A percentile compares a stretch with the other conserved stretches of the same genome.
phyloP scores from a whole-genome alignment of 2,329 filamentous ascomycete species.

The Cyanodermella asteris region DNA sequence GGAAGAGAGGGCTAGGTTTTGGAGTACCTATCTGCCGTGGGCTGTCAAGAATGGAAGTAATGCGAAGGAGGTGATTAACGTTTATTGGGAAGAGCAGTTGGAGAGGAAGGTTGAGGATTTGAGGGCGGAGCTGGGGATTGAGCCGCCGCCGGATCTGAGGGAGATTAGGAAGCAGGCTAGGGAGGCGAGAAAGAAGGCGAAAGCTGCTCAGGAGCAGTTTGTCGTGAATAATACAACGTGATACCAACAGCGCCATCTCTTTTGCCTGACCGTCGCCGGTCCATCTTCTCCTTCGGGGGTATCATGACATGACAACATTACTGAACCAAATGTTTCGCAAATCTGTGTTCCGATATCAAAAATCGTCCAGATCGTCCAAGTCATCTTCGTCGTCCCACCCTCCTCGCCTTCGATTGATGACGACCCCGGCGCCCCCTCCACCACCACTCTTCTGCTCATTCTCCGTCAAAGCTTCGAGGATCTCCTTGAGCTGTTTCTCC shows the following conservation, averaged over 20 bases:
- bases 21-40: conserved; percentile 65
- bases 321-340: too few species aligned
- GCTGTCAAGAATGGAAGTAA: conserved; percentile 61
- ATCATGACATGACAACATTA: too few species aligned
- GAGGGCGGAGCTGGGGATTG: conserved; percentile 54
- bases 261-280: too few species aligned
- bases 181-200: conserved; percentile 44
- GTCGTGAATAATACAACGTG: too few species aligned
- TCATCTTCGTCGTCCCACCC: conserved; percentile 71
- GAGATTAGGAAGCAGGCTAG: conserved; percentile 49
- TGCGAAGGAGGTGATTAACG: conserved; percentile 67
- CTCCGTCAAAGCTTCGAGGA: conserved; percentile 67
- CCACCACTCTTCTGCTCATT: conserved; percentile 24
- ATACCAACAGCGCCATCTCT: too few species aligned
- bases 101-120: conserved; percentile 62
- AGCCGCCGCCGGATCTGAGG: conserved; percentile 71
- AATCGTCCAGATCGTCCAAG: conserved; percentile 20
- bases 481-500: conserved; percentile 80
- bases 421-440: conserved; percentile 55
- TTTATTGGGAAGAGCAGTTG: conserved; percentile 94
- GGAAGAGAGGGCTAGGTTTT: conserved; percentile 45
- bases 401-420: conserved; percentile 61
- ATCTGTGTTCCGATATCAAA: too few species aligned
- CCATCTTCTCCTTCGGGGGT: conserved; percentile 6
- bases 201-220: too few species aligned